Base-by-base conservation (phyloP, 2,329 filamentous ascomycete species). In the Neocatenulostroma microsporum region DNA sequence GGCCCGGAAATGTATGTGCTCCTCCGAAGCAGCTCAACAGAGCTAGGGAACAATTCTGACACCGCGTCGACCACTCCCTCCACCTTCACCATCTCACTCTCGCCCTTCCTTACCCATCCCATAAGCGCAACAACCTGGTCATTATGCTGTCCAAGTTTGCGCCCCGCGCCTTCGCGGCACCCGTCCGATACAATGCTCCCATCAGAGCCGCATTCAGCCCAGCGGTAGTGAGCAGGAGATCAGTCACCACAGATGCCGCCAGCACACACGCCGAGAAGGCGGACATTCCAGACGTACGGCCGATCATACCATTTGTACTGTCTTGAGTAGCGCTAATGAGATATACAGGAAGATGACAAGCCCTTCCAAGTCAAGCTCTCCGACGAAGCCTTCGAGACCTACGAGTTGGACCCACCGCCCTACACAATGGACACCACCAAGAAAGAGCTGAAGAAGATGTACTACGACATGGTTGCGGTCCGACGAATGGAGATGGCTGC, bases 401-500 rank as follows among this genome's bases (percentile, higher is more conserved):
- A 96, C 72, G 87, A 95, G 74, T 78, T 98, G 62, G 91, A 98
- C 70, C 88, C 89, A 54, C 91, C 91, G 50, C 73, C 86, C 41
- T 95, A 95, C 75, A 88, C 84, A 47, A 71, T 98, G 54, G 74
- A 93, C 57, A 84, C 87, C 48, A 96, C 89, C 60, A 98, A 98
- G 81, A 87, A 84, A 70, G 84, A 96, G 72, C 73, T 98, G 64
- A 96, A 94, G 80, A 76, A 93, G 74, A 96, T 96, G 81, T 98
- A 98, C 78, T 82, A 82, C 66, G 86, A 96, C 66, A 96, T 98
- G 91, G 89, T 96, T 37, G 73, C 78, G 50, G 80, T 87, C 60
- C 80, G 89, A 70, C 91, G 94, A 66, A 94, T 98, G 91, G 91
- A 98, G 71, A 94, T 98, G 89, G 88, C 89, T 51, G 87, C 91